Base-by-base conservation (phyloP, 2,329 filamentous ascomycete genomes). In the Colletotrichum lini region DNA sequence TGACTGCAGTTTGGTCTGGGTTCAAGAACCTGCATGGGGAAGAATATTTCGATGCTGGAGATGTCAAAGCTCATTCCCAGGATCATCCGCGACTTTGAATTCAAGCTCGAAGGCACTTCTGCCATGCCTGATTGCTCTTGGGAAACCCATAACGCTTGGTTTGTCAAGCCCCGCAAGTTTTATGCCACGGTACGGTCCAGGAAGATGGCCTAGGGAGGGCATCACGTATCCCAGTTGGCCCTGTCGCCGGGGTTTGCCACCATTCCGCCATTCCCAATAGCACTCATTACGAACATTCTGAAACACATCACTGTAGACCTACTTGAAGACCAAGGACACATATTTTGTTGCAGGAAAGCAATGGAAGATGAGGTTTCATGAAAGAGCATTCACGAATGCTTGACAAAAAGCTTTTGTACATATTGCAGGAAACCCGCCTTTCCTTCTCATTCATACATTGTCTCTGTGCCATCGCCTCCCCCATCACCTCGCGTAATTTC, bases 41-140 rank as follows among this genome's bases (percentile, higher is more conserved):
- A 82, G 57, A 81, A 86, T 64, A 80, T 86, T 30, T 81, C 83
- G 2, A 75, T 82, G 15, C 73, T 86, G 62, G 84, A 86, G 74
- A 82, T 86, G 64, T 77, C 76, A 4, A 85, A 84, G 73, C 63
- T 85, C 16, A 77, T 85, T 3, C 84, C 84, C 1, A 75, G 79
- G n/a, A 67, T 83, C 2, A 62, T 83, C 13, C 76, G 75, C 7
- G 76, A 78, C 12, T 82, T 82, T 61, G 77, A 81, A 18, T 79
- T 83, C 50, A 73, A 78, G 56, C 74, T 81, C 4, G 62, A 69
- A 8, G 72, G 72, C 9, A 47, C 52, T 1, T 26, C 73, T 4
- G 26, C 16, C 6, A 8, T 44, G 2, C 56, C 50, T 0, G 73
- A 73, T 2, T 38, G 52, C 0, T 61, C 57, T 9, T 84, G 82